Evolutionary conservation across 2,329 filamentous ascomycete species (phyloP), one percentile per base, ranked within the genome.

Genomic region (Cytospora paraplurivora): DNA sequence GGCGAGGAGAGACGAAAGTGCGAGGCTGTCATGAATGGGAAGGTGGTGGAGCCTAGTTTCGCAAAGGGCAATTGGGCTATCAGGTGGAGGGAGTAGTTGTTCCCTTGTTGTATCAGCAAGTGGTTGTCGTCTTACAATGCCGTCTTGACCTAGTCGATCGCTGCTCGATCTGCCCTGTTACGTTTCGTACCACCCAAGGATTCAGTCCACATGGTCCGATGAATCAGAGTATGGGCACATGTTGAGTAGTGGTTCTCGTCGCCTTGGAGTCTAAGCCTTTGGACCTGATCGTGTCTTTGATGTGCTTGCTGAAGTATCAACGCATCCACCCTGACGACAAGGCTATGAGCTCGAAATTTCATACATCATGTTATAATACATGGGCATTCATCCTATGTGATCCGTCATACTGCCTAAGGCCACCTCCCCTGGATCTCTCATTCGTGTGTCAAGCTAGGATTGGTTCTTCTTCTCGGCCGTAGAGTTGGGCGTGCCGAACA

Each of bases 41-140:
- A 78, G 52, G 81, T 87, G 4, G 83, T 87, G 0, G 85, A 88
- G 70, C 79, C 83, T 4, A 84, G 82, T 63, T 88, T 82, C 72
- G 84, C 84, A 0, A 88, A 87, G 67, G 85, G 85, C 0, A 80
- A 87, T 53, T 88, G 84, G 85, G 78, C 77, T 0, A 77, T 87
- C 12, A 71, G 83, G 64, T 87, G 84, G 84, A 77, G 84, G 65
- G 83, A 85, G 41, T 71, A 52, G 67, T 61, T n/a, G n/a, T 15
- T 3, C 19, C 21, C 12, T 3, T 8, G 3, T 19, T 32, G 49
- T 8, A 37, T 27, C 27, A 37, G 35, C 35, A 37, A 37, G 35
- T 37, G 35, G 35, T 37, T 37, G 35, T 37, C 35, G 8, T 13
- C 35, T 37, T 7, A 13, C n/a, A 19, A 21, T 47, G 21, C 6